These are phyloP conservation scores for Closterium sp. DNA, from an alignment of 139 green algal species.

Conservation along the genomic window DNA sequence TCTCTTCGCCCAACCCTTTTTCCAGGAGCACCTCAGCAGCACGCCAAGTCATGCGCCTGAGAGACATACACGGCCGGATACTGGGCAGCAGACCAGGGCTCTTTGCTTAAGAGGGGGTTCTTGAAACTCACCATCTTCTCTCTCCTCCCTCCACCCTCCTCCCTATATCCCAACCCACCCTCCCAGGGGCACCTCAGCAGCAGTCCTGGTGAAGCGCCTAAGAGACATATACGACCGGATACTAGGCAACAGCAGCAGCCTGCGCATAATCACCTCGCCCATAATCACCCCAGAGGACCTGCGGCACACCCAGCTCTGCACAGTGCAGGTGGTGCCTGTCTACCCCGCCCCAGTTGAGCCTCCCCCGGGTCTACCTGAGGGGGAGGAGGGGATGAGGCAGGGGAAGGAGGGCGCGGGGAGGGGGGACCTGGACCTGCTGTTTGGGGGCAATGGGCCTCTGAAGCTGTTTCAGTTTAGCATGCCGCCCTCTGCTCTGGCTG, in stretches of 20 bases:
- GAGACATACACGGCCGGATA: no score
- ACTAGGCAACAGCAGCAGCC: not conserved
- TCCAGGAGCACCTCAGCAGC: no score
- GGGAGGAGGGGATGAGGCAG: not conserved
- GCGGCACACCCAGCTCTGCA: not conserved
- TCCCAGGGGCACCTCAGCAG: not conserved
- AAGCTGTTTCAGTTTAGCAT: not conserved
- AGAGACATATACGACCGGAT: not conserved
- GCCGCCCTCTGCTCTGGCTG: not conserved
- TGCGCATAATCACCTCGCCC: not conserved
- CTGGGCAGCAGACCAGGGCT: no score
- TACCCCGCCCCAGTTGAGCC: not conserved
- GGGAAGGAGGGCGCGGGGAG: not conserved
- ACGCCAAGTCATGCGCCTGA: no score
- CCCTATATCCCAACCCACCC: no score
- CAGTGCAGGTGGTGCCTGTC: not conserved
- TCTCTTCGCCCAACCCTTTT: no score
- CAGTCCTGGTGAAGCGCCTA: not conserved
- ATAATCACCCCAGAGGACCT: not conserved
- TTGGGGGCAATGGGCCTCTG: not conserved
- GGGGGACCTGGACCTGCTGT: not conserved
- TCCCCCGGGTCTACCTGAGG: not conserved
- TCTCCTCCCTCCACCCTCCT: no score
- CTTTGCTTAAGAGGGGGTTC: no score
- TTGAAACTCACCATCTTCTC: not conserved